Evolutionary conservation across 2,329 filamentous ascomycete genomes (phyloP).

Genomic region (Lasiodiplodia theobromae): DNA sequence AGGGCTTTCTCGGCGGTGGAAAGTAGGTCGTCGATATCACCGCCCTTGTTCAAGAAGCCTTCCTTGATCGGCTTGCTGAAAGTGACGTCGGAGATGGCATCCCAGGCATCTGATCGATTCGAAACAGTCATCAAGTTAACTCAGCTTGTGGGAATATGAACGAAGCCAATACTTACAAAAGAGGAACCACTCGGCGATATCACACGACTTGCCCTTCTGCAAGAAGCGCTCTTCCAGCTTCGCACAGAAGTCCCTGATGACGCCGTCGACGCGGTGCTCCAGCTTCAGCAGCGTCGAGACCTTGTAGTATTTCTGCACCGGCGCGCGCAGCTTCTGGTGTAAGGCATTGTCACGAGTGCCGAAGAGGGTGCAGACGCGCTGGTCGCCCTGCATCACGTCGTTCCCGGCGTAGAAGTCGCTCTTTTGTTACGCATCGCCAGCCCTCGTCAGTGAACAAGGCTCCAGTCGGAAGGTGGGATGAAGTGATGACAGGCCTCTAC

Average conservation of each 20-base stretch:
- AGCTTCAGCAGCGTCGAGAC: conserved; percentile 38
- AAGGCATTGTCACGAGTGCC: conserved; percentile 43
- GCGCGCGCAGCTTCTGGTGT: conserved; percentile 37
- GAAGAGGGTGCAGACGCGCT: conserved; percentile 43
- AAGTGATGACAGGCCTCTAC: not conserved
- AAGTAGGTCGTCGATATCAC: conserved; percentile 30
- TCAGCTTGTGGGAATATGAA: not conserved
- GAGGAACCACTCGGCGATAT: conserved; percentile 44
- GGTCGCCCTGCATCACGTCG: conserved; percentile 42
- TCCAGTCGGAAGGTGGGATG: not conserved
- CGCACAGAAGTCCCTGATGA: conserved; percentile 35
- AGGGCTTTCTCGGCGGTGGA: conserved; percentile 35
- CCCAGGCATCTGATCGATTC: conserved; percentile 12
- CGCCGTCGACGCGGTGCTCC: conserved; percentile 39
- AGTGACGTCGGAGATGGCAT: conserved; percentile 20
- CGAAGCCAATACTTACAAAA: conserved; percentile 36
- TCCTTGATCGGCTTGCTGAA: conserved; percentile 27
- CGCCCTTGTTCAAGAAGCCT: conserved; percentile 24
- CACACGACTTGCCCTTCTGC: conserved; percentile 38
- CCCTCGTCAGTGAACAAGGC: not conserved
- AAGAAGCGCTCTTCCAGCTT: conserved; percentile 41
- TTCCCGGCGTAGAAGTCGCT: conserved; percentile 44
- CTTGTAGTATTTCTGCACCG: conserved; percentile 42
- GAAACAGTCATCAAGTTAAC: not conserved
- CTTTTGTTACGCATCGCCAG: conserved; percentile 33